Conservation (phyloP, 768 basidiomycete genomes). For the Tremella fuciformis region DNA sequence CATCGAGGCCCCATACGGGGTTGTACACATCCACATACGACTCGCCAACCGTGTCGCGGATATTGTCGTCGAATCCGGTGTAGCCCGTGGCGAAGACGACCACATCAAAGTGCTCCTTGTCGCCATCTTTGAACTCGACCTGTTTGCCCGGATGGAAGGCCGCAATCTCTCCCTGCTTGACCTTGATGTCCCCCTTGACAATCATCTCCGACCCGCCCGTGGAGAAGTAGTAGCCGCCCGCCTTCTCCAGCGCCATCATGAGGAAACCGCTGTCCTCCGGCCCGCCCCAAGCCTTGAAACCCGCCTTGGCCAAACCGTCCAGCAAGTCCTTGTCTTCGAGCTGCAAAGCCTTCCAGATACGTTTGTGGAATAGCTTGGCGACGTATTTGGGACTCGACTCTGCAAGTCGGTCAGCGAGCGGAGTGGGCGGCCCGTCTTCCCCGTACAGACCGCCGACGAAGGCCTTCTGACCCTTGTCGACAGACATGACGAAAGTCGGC, state of each 20-base stretch:
- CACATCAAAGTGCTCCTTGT: conserved; percentile 58
- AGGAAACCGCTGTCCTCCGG: conserved; percentile 34
- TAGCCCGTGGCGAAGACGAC: conserved; percentile 64
- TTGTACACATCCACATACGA: conserved; percentile 45
- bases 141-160: conserved; percentile 47
- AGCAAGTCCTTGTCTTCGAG: conserved; percentile 57
- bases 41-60: conserved; percentile 42
- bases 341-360: conserved; percentile 55
- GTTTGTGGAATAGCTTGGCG: conserved; percentile 52
- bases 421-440: conserved; percentile 58
- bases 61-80: conserved; percentile 41
- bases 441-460: conserved; percentile 52
- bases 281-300: conserved; percentile 32
- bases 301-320: conserved; percentile 19
- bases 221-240: conserved; percentile 46
- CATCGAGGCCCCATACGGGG: conserved; percentile 48
- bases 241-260: conserved; percentile 49
- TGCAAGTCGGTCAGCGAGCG: conserved; percentile 58
- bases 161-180: conserved; percentile 63
- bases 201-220: conserved; percentile 62
- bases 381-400: conserved; percentile 56
- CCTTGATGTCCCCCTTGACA: conserved; percentile 66
- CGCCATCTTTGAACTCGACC: conserved; percentile 43
- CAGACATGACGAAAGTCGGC: conserved; percentile 44
- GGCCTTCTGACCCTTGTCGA: conserved; percentile 30